phyloP scores from a whole-genome alignment of 2,329 filamentous ascomycete species.

The Cladosporium sp. region DNA sequence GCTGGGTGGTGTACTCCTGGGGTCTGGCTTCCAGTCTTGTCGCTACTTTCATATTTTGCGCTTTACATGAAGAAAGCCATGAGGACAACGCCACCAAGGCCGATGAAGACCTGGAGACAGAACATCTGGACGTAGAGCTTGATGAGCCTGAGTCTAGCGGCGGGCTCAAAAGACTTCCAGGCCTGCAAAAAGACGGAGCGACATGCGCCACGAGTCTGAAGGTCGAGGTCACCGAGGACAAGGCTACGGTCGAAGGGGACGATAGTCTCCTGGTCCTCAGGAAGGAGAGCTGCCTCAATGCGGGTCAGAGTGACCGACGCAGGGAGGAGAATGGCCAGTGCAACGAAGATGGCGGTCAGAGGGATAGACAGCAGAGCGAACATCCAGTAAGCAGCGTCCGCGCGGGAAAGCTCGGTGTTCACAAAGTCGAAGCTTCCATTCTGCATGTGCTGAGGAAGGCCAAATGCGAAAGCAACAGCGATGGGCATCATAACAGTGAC shows the following conservation, averaged over 20 bases:
- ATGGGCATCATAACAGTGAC: constrained; percentile 45
- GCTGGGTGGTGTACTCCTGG: too few relatives aligned
- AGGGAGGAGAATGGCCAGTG: constrained; percentile 70
- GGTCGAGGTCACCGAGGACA: constrained; percentile 60
- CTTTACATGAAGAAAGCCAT: constrained; percentile 1
- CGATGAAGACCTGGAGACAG: constrained; percentile 37
- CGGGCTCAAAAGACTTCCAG: constrained; percentile 69
- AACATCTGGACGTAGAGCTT: constrained; percentile 70
- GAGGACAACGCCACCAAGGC: not conserved
- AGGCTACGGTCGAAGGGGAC: constrained; percentile 84
- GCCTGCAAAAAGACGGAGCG: constrained; percentile 64
- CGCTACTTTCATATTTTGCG: too few relatives aligned
- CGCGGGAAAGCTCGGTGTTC: constrained; percentile 15
- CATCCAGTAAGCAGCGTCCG: constrained; percentile 20
- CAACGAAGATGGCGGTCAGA: constrained; percentile 39
- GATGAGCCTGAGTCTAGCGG: constrained; percentile 65
- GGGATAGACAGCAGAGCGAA: constrained; percentile 38
- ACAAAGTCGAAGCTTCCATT: constrained; percentile 10
- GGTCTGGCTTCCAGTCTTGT: too few relatives aligned
- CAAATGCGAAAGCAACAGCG: constrained; percentile 45
- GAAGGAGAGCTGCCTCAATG: constrained; percentile 79
- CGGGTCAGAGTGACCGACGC: constrained; percentile 70
- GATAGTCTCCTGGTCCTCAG: constrained; percentile 74
- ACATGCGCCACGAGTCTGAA: constrained; percentile 58
- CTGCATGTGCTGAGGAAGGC: constrained; percentile 32